A percentile compares a stretch with the other conserved stretches of the same genome.
Evolutionary conservation across 73 alveolate species (phyloP).

Genomic region (Paramecium biaurelia): DNA sequence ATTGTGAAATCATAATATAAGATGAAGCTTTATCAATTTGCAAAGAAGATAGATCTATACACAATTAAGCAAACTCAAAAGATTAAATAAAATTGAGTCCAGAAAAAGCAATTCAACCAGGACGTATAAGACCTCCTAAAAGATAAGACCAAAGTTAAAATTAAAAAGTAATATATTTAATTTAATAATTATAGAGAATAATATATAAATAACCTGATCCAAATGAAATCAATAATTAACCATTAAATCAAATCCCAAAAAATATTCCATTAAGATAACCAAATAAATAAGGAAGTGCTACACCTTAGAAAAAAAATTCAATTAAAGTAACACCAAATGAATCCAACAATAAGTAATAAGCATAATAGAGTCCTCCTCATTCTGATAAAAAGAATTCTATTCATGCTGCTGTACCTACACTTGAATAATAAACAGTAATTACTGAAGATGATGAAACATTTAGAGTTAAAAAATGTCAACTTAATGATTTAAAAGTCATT

Average conservation of each 20-base stretch:
- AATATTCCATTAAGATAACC: background rate
- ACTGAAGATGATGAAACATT: background rate
- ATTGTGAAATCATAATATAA: background rate
- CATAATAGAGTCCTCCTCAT: background rate
- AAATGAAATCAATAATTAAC: background rate
- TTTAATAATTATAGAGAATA: background rate
- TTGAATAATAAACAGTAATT: background rate
- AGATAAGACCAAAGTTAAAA: conserved; percentile 16
- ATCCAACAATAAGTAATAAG: background rate
- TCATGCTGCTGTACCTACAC: background rate
- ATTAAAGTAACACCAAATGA: background rate
- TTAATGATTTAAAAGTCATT: background rate
- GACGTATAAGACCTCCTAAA: conserved; percentile 28
- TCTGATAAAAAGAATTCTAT: background rate
- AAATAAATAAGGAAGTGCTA: background rate
- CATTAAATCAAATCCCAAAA: background rate
- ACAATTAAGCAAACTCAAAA: background rate
- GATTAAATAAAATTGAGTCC: background rate
- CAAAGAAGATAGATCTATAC: background rate
- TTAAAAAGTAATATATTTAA: background rate
- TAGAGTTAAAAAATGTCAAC: background rate
- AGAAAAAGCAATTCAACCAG: background rate
- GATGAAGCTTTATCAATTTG: background rate
- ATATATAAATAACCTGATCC: background rate
- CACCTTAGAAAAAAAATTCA: background rate